These are phyloP conservation scores for Quercus bicolor DNA, from an alignment of 306 rosid species.

Conservation along the genomic window DNA sequence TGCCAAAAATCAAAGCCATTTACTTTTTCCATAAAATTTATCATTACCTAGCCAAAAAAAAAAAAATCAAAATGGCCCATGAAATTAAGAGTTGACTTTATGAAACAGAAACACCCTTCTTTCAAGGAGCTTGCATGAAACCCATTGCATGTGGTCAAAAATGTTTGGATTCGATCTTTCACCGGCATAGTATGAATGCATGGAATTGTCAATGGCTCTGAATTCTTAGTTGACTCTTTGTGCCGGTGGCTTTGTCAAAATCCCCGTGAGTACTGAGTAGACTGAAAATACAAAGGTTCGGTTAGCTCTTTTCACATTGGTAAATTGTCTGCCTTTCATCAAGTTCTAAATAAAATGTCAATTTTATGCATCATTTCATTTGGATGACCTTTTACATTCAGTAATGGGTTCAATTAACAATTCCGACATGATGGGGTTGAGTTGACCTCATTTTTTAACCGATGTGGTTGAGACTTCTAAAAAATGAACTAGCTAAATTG, in stretches of 20 bases:
- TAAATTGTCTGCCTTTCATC: too few species aligned
- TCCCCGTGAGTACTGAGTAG: not conserved
- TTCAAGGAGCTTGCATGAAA: not conserved
- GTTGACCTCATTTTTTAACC: too few species aligned
- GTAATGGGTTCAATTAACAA: too few species aligned
- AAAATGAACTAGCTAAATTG: not conserved
- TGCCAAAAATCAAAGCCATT: not conserved
- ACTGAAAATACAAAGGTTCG: not conserved
- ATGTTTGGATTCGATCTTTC: not conserved
- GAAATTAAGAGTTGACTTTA: too few species aligned
- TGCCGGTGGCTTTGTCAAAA: not conserved
- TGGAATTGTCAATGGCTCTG: conserved; percentile 12
- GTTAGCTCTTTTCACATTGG: too few species aligned
- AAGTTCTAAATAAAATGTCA: too few species aligned
- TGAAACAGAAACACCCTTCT: too few species aligned
- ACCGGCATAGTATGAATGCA: not conserved
- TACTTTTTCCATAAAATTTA: not conserved
- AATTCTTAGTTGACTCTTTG: conserved; percentile 9
- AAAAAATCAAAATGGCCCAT: not conserved
- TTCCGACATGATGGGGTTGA: too few species aligned
- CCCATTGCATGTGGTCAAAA: conserved; percentile 6
- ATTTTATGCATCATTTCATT: too few species aligned
- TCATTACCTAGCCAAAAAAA: not conserved
- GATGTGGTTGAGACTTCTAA: not conserved
- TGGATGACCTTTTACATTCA: too few species aligned